phyloP scores from a whole-genome alignment of 75 land plant genomes.

The Picea glauca region DNA sequence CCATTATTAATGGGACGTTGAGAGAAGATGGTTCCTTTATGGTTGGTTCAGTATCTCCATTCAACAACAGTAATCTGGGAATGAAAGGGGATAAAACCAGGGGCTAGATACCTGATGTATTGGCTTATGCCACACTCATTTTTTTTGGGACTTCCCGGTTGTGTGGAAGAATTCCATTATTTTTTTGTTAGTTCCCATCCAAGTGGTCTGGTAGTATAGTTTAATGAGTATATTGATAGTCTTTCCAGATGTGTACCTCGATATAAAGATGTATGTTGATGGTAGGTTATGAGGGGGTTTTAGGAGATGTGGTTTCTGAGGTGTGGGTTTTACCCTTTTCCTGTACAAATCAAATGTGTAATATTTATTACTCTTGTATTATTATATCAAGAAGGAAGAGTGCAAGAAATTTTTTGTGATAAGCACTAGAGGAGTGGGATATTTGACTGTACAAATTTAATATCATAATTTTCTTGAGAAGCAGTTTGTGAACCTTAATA shows the following conservation, averaged over 20 bases:
- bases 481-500: too few species aligned
- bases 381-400: too few species aligned
- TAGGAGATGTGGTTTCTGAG: background rate
- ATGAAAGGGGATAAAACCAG: conserved; percentile 91
- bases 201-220: too few species aligned
- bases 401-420: too few species aligned
- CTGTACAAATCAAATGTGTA: background rate
- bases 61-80: conserved; percentile 68
- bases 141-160: background rate
- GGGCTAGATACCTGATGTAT: conserved; percentile 13
- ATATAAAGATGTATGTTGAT: background rate
- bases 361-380: too few species aligned
- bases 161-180: background rate
- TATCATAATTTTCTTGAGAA: too few species aligned
- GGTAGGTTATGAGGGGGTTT: conserved; percentile 1
- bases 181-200: background rate
- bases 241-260: too few species aligned
- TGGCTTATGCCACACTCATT: background rate
- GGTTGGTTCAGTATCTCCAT: conserved; percentile 82
- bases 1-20: conserved; percentile 66
- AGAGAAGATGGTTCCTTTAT: conserved; percentile 78
- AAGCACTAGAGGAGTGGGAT: too few species aligned
- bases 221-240: too few species aligned
- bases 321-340: conserved; percentile 6
- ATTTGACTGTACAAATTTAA: too few species aligned